A percentile compares a stretch with the other conserved stretches of the same genome.
These are phyloP conservation scores for Salvia sclarea DNA, from an alignment of 305 asterid species.

Conservation along the genomic window DNA sequence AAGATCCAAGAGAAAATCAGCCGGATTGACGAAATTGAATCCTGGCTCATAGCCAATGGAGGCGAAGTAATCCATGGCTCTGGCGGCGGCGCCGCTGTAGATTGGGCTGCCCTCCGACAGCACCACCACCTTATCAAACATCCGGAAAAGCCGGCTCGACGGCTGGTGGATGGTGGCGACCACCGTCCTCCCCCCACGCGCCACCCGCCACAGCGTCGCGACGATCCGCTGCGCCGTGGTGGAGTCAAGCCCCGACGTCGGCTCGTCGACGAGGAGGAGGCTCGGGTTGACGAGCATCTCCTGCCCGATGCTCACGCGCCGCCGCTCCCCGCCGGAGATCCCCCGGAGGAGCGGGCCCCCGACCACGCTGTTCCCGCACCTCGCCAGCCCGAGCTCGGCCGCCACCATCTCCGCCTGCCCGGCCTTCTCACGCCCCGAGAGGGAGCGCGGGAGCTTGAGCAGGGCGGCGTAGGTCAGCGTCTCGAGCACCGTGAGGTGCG, in stretches of 20 bases:
- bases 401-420: slow-evolving; percentile 63
- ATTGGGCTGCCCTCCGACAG: slow-evolving; percentile 70
- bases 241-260: slow-evolving; percentile 85
- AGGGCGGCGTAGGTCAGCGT: slow-evolving; percentile 71
- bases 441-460: slow-evolving; percentile 54
- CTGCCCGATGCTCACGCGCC: slow-evolving; percentile 81
- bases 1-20: slow-evolving; percentile 68
- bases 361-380: slow-evolving; percentile 58
- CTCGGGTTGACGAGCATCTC: slow-evolving; percentile 85
- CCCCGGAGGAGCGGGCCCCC: slow-evolving; percentile 69
- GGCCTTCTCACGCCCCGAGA: slow-evolving; percentile 46
- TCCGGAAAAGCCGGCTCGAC: slow-evolving; percentile 67
- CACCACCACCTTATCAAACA: slow-evolving; percentile 72
- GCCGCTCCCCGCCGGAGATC: slow-evolving; percentile 79
- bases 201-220: slow-evolving; percentile 53
- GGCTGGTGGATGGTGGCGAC: slow-evolving; percentile 81
- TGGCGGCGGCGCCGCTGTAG: slow-evolving; percentile 49
- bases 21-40: slow-evolving; percentile 51
- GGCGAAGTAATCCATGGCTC: slow-evolving; percentile 65
- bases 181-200: slow-evolving; percentile 72
- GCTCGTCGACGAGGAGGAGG: slow-evolving; percentile 73
- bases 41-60: slow-evolving; percentile 59
- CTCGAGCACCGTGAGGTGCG: slow-evolving; percentile 77
- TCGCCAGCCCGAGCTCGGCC: slow-evolving; percentile 57
- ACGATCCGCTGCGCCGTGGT: slow-evolving; percentile 73